Evolutionary conservation across 176 grass and related monocot genomes (phyloP), one percentile per base, ranked within the genome.

Genomic region (Bothriochloa decipiens): DNA sequence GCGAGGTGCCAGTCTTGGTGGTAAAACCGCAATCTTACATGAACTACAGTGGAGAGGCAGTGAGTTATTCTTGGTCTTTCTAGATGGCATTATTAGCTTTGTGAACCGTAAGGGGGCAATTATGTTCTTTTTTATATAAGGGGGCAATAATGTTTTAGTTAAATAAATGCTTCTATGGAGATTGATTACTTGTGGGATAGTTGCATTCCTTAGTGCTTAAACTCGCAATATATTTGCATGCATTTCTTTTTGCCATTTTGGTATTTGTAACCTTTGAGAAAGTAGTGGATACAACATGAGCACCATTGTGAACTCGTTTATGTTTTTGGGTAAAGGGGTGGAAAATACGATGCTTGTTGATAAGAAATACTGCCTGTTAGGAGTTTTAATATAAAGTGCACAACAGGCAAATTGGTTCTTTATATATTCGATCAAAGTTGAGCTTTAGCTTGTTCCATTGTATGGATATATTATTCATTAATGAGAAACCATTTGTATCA

Each of bases 11-110:
- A 73, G 84, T 96, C 84, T 80, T 94, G 75, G 65, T 96, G 81
- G 90, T 92, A 83, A 96, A 99, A 83, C 97, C 97, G 26, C 93
- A 99, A 40, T 86, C 93, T 45, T 99, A 99, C 79, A 94, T 96
- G 89, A 99, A 99, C 84, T 99, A 94, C 84, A 89, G 90, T 14
- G 91, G 91, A 40, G 96, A 99, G 86, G 87, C 89, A 57, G 93
- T 94, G 57, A 91, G 92, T 94, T 72, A 55, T 76, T 61, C 35
- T 58, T 86, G 29, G 29, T 43, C 41, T 42, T 76, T 81, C 17
- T 75, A 76, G 4, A 62, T 64, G 62, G 46, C 46, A 65, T 81
- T 58, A 14, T 68, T 42, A 68, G 46, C 53, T 68, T 68, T 37
- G 8, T 81, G 72, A 47, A 76, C 15, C 62, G 17, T 76, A 62